Conservation (phyloP, 1,284 basidiomycete genomes). For the Meira miltonrushii region DNA sequence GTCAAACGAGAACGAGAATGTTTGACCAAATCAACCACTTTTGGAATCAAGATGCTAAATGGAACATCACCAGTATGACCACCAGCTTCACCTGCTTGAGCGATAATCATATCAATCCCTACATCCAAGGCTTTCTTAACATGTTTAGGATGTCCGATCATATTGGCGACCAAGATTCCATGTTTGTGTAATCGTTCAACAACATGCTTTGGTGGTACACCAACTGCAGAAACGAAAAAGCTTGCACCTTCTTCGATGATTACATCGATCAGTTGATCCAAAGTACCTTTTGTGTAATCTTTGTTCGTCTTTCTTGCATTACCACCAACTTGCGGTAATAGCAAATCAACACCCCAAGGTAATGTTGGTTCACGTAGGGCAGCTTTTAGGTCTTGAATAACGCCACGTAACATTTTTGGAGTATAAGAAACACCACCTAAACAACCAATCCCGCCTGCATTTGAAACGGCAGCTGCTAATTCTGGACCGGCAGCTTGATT, state of each 20-base stretch:
- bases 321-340: conserved; percentile 43
- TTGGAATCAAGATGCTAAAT: conserved; percentile 34
- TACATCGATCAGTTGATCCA: conserved; percentile 37
- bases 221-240: conserved; percentile 44
- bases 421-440: conserved; percentile 43
- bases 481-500: conserved; percentile 14
- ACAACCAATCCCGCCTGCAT: conserved; percentile 38
- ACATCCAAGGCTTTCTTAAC: conserved; percentile 41
- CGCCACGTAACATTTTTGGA: conserved; percentile 19
- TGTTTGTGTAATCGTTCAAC: conserved; percentile 36
- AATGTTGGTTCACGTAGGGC: conserved; percentile 34
- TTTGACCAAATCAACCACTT: conserved; percentile 35
- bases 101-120: conserved; percentile 42
- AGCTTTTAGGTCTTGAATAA: conserved; percentile 30
- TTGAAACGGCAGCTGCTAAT: conserved; percentile 39
- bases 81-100: conserved; percentile 44
- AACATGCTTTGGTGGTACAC: conserved; percentile 37
- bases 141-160: conserved; percentile 62
- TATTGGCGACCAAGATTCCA: conserved; percentile 54
- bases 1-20: conserved; percentile 37
- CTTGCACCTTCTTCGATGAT: conserved; percentile 40
- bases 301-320: conserved; percentile 41
- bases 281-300: conserved; percentile 32
- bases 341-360: conserved; percentile 42
- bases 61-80: conserved; percentile 46